A percentile compares a stretch with the other conserved stretches of the same genome.
These are phyloP conservation scores for Chrysoporthe austroafricana DNA, from an alignment of 2,329 filamentous ascomycete genomes.

Conservation along the genomic window DNA sequence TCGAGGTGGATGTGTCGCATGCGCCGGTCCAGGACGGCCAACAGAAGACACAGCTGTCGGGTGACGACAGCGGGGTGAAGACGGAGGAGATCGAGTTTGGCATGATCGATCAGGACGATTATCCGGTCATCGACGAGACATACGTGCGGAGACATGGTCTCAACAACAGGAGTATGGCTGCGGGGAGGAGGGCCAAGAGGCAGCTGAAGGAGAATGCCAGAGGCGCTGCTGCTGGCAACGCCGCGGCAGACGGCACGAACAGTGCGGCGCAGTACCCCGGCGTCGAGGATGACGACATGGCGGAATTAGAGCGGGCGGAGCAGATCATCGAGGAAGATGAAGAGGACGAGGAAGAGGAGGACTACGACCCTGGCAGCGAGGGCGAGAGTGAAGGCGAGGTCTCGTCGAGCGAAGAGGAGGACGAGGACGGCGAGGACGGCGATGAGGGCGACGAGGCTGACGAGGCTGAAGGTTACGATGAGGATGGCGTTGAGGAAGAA, in stretches of 20 bases:
- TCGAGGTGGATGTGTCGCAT: constrained; percentile 56
- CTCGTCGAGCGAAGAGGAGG: constrained; percentile 53
- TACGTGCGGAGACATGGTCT: constrained; percentile 65
- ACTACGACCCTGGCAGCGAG: constrained; percentile 67
- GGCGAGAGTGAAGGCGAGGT: constrained; percentile 63
- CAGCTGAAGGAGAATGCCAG: constrained; percentile 64
- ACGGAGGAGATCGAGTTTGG: constrained; percentile 68
- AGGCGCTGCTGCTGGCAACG: constrained; percentile 38
- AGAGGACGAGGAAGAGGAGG: constrained; percentile 68
- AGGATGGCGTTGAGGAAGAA: constrained; percentile 35
- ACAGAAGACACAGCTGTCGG: neutral
- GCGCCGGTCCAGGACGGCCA: constrained; percentile 29
- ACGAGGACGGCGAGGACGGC: constrained; percentile 51
- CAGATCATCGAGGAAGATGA: constrained; percentile 62
- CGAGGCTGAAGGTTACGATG: constrained; percentile 41
- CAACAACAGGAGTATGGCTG: constrained; percentile 70
- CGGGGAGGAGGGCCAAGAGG: constrained; percentile 67
- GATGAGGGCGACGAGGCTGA: constrained; percentile 48
- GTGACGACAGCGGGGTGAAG: constrained; percentile 36
- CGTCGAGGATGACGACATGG: constrained; percentile 46
- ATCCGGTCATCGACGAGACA: constrained; percentile 62
- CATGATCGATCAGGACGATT: constrained; percentile 73
- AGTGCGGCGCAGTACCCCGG: constrained; percentile 42
- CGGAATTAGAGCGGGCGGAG: constrained; percentile 56
- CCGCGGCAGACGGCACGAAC: constrained; percentile 42